A percentile compares a stretch with the other conserved stretches of the same genome.
These are phyloP conservation scores for Saturnispora galanensis DNA, from an alignment of 805 yeast species.

Conservation along the genomic window DNA sequence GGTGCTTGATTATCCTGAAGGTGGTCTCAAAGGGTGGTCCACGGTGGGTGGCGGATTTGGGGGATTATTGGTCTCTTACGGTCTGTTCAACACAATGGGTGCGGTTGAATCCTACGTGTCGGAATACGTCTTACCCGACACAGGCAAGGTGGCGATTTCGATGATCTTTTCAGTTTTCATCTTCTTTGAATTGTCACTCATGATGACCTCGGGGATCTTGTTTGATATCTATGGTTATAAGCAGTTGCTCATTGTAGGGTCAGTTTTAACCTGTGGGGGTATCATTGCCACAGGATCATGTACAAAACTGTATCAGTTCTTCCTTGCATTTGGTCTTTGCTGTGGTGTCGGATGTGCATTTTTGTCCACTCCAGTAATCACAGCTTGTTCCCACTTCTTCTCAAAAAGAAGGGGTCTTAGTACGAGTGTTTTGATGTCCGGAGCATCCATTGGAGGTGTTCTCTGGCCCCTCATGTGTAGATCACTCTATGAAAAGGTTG, in stretches of 20 bases:
- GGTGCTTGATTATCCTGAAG: conserved; percentile 40
- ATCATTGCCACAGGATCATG: conserved; percentile 37
- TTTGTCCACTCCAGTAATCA: conserved; percentile 35
- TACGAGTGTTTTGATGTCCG: conserved; percentile 50
- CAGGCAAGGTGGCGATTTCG: conserved; percentile 40
- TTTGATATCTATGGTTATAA: conserved; percentile 38
- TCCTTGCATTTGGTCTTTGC: conserved; percentile 40
- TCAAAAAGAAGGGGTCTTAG: conserved; percentile 45
- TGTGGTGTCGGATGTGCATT: conserved; percentile 40
- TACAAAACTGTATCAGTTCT: conserved; percentile 38
- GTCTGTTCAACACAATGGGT: conserved; percentile 56
- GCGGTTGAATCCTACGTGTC: conserved; percentile 56
- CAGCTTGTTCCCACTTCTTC: conserved; percentile 38
- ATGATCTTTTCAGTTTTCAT: conserved; percentile 60
- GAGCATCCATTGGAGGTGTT: conserved; percentile 52
- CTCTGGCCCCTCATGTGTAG: conserved; percentile 45
- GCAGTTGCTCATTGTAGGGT: conserved; percentile 29
- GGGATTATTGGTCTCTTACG: conserved; percentile 50
- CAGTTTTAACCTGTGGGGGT: conserved; percentile 30
- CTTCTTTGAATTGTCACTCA: conserved; percentile 33
- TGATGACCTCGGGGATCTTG: conserved; percentile 34
- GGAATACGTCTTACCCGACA: conserved; percentile 37
- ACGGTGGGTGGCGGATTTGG: conserved; percentile 46
- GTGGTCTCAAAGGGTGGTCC: conserved; percentile 38
- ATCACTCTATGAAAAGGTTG: conserved; percentile 38